These are phyloP conservation scores for Thielaviopsis punctulata DNA, from an alignment of 2,329 filamentous ascomycete genomes.

Conservation along the genomic window DNA sequence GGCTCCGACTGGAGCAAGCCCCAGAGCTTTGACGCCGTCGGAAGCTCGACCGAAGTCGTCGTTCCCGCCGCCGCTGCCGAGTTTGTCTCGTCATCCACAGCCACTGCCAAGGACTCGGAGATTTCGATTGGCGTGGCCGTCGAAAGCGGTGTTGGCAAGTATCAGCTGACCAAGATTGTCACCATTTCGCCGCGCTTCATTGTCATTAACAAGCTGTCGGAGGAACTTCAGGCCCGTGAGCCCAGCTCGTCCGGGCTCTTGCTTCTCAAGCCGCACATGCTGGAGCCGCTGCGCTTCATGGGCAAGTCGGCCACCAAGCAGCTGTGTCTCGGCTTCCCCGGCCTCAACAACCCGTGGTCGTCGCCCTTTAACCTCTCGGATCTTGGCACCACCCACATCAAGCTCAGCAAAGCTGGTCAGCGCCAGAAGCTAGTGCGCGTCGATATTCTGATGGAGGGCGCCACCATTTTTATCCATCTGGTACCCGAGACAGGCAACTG, in stretches of 20 bases:
- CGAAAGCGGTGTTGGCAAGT: slow-evolving; percentile 84
- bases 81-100: background rate
- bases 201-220: slow-evolving; percentile 77
- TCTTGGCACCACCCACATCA: slow-evolving; percentile 80
- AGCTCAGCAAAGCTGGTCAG: slow-evolving; percentile 79
- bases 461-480: slow-evolving; percentile 84
- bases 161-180: slow-evolving; percentile 91
- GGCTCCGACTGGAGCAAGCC: slow-evolving; percentile 94
- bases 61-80: slow-evolving; percentile 42
- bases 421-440: slow-evolving; percentile 74
- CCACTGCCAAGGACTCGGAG: slow-evolving; percentile 44
- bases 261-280: slow-evolving; percentile 56
- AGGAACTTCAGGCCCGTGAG: slow-evolving; percentile 80
- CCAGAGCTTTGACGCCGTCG: slow-evolving; percentile 94
- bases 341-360: slow-evolving; percentile 92
- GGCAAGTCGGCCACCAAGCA: slow-evolving; percentile 73
- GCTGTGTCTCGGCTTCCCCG: slow-evolving; percentile 79
- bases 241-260: slow-evolving; percentile 78
- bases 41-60: slow-evolving; percentile 76
- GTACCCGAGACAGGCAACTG: slow-evolving; percentile 86
- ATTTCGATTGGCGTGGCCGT: slow-evolving; percentile 85
- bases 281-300: slow-evolving; percentile 79
- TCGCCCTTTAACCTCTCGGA: slow-evolving; percentile 96
- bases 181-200: slow-evolving; percentile 86
- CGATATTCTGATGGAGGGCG: slow-evolving; percentile 80